Evolutionary conservation across 306 rosid species (phyloP), one percentile per base, ranked within the genome.

Genomic region (Medicago arabica): DNA sequence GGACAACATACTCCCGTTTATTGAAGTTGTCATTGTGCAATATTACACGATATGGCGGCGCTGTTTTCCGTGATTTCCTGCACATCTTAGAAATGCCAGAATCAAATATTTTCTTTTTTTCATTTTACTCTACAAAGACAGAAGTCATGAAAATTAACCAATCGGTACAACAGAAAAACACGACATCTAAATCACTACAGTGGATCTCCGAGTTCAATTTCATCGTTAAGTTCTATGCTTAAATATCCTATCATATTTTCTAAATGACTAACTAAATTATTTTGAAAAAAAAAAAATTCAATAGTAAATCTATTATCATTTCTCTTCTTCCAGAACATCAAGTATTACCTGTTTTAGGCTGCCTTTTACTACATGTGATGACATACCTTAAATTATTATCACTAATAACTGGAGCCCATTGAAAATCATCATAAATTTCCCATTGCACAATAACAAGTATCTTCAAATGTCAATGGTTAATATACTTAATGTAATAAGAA

Each of bases 1-100:
- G 98, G 16, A 91, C 97, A 14, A 93, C 98, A 10, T 93, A 93
- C 71, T 93, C 98, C 80, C 98, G 86, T 83, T 85, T 93, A 50
- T 93, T 91, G 80, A 15, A 85, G 87, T 91, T 76, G 75, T 93
- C 98, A 16, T 93, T 93, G 72, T 93, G 97, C 80, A 91, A 80
- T 69, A 93, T 51, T 65, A 93, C 98, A 3, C 93, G 90, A 68
- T 89, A 93, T 0, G 97, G 97, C 0, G 98, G 98, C 0, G 93
- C 75, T 34, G 70, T 71, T 85, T 91, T 91, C 83, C 86, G 69
- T 39, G 85, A 80, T 88, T 88, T 93, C 89, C 98, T 91, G 88
- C 80, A 73, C 71, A 78, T 72, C 80, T 84, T 85, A 78, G 46
- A 53, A 75, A 78, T 63, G 36, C 76, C 61, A 63, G 59, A 74